phyloP scores from a whole-genome alignment of 1,284 basidiomycete species.

The Cryptococcus floricola region DNA sequence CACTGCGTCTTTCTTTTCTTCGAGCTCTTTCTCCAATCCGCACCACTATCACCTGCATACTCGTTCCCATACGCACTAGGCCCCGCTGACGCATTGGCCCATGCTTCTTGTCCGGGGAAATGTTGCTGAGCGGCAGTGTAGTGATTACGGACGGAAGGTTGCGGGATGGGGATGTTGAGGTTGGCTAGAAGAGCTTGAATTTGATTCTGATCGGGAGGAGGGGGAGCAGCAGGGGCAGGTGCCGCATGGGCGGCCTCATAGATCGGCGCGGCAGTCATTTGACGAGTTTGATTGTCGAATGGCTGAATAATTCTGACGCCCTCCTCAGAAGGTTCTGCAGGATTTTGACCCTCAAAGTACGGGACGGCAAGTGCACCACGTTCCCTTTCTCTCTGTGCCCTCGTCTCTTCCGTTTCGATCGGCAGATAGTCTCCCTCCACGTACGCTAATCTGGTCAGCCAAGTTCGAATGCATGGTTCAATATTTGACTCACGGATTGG shows the following conservation, averaged over 20 bases:
- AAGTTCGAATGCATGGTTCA: background rate
- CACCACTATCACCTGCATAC: no score
- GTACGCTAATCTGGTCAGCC: constrained; percentile 1
- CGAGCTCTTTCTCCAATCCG: background rate
- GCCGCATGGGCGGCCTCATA: background rate
- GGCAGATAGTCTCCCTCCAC: constrained; percentile 1
- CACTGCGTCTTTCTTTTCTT: background rate
- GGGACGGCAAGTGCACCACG: constrained; percentile 24
- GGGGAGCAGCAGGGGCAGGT: no score
- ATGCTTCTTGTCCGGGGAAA: no score
- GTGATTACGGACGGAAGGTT: no score
- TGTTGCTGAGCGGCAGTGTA: no score
- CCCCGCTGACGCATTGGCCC: no score
- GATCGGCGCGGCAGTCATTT: background rate
- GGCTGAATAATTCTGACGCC: constrained; percentile 17
- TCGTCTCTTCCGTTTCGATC: constrained; percentile 13
- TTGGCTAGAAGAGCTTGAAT: background rate
- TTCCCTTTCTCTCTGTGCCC: constrained; percentile 32
- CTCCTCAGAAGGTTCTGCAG: constrained; percentile 19
- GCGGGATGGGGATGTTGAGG: background rate
- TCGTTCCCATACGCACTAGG: no score
- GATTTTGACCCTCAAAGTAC: constrained; percentile 17
- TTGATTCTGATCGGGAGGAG: background rate
- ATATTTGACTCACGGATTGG: constrained; percentile 16
- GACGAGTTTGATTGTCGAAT: background rate